phyloP scores from a whole-genome alignment of 192 early-diverging fungal species.

The Dimargaris xerosporica region DNA sequence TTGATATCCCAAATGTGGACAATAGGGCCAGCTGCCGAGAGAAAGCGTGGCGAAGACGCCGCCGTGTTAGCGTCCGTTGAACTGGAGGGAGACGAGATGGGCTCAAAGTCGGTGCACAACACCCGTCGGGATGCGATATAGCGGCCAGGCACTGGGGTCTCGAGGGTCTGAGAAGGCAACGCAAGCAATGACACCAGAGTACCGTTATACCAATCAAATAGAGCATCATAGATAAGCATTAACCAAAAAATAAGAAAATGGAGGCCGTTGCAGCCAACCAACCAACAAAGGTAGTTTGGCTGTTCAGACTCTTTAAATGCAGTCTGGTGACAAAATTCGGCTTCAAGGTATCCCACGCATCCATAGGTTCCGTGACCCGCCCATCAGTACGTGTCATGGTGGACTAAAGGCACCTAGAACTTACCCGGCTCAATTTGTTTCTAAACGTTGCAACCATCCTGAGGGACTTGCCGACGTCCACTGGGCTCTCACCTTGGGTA shows the following conservation, averaged over 20 bases:
- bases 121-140: constrained; percentile 25
- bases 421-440: constrained; percentile 21
- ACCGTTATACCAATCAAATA: not conserved
- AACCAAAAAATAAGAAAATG: not conserved
- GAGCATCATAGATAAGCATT: not conserved
- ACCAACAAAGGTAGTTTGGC: not conserved
- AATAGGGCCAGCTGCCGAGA: constrained; percentile 26
- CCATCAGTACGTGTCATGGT: too few relatives aligned
- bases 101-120: constrained; percentile 28
- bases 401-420: not conserved
- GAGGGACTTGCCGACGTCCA: constrained; percentile 21
- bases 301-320: too few relatives aligned
- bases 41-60: constrained; percentile 17
- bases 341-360: too few relatives aligned
- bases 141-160: constrained; percentile 29
- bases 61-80: constrained; percentile 19
- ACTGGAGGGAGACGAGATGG: constrained; percentile 1
- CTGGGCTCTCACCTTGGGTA: not conserved
- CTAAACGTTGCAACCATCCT: constrained; percentile 27
- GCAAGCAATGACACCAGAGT: not conserved
- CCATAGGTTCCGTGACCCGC: too few relatives aligned
- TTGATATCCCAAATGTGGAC: constrained; percentile 29
- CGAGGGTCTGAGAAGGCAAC: constrained; percentile 22
- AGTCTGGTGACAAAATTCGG: too few relatives aligned
- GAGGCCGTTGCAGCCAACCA: not conserved